Evolutionary conservation across 1,284 basidiomycete genomes (phyloP).

Genomic region (Pseudozyma thailandica): DNA sequence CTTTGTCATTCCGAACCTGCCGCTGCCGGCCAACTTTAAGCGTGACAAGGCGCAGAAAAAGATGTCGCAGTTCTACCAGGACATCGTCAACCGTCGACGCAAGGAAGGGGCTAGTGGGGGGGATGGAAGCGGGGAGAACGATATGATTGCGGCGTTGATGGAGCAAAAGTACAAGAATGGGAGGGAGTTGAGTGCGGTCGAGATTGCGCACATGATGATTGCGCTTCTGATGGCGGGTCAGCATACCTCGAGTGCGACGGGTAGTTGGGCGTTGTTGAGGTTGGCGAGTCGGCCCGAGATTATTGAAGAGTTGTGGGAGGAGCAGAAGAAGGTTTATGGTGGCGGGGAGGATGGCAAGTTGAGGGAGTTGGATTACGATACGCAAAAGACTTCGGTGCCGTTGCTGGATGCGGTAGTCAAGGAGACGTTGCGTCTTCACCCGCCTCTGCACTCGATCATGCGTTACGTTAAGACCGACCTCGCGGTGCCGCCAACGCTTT

Average conservation of each 20-base stretch:
- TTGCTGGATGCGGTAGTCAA: conserved; percentile 89
- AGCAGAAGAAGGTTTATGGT: conserved; percentile 86
- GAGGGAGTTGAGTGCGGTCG: conserved; percentile 80
- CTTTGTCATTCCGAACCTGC: conserved; percentile 93
- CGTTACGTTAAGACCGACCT: conserved; percentile 88
- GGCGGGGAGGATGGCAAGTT: conserved; percentile 76
- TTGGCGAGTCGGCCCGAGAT: conserved; percentile 82
- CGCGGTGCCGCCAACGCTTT: conserved; percentile 81
- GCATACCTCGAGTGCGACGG: conserved; percentile 92
- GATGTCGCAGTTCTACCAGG: conserved; percentile 93
- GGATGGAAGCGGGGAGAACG: conserved; percentile 73
- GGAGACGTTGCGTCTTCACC: conserved; percentile 80
- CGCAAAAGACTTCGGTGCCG: conserved; percentile 79
- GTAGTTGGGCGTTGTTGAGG: conserved; percentile 89
- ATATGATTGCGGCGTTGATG: conserved; percentile 92
- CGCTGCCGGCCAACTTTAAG: conserved; percentile 85
- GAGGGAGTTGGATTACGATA: conserved; percentile 85
- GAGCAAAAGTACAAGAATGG: conserved; percentile 89
- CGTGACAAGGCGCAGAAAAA: conserved; percentile 90
- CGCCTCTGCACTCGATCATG: conserved; percentile 71
- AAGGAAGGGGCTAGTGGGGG: conserved; percentile 53
- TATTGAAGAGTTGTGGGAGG: conserved; percentile 75
- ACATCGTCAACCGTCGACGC: conserved; percentile 84
- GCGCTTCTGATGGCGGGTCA: conserved; percentile 82
- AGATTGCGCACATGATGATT: conserved; percentile 93